phyloP scores from a whole-genome alignment of 2,329 filamentous ascomycete genomes.

The Aspergillus puulaauensis region DNA sequence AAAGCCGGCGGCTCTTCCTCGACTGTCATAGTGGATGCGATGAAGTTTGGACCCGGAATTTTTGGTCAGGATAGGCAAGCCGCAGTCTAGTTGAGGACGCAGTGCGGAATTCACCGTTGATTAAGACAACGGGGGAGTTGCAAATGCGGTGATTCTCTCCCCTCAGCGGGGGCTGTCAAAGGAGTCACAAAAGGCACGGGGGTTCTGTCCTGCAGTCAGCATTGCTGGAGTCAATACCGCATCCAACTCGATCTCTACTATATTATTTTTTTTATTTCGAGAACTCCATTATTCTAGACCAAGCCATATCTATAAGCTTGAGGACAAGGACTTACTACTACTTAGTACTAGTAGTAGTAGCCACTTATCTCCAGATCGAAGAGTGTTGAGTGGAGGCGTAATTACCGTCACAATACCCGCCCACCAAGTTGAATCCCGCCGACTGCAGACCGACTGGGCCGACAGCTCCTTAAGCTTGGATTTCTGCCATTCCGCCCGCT shows the following conservation, averaged over 20 bases:
- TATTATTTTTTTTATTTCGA: neutral
- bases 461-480: conserved; percentile 3
- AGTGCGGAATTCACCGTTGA: neutral
- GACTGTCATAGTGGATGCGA: conserved; percentile 9
- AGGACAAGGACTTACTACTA: neutral
- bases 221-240: neutral
- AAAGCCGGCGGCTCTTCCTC: conserved; percentile 39
- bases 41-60: conserved; percentile 10
- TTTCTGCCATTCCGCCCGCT: conserved; percentile 8
- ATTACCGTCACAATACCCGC: conserved; percentile 14
- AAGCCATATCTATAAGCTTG: neutral
- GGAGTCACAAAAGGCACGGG: neutral
- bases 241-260: neutral
- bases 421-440: neutral
- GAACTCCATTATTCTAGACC: neutral
- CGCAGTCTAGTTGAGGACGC: neutral
- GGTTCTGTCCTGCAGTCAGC: neutral
- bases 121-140: neutral
- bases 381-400: neutral
- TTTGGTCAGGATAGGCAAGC: conserved; percentile 14
- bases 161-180: neutral
- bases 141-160: conserved; percentile 1
- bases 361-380: neutral
- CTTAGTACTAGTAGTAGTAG: neutral
- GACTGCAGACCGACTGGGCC: neutral